Base-by-base conservation (phyloP, 2,329 filamentous ascomycete species). In the Diaporthe vaccinii region DNA sequence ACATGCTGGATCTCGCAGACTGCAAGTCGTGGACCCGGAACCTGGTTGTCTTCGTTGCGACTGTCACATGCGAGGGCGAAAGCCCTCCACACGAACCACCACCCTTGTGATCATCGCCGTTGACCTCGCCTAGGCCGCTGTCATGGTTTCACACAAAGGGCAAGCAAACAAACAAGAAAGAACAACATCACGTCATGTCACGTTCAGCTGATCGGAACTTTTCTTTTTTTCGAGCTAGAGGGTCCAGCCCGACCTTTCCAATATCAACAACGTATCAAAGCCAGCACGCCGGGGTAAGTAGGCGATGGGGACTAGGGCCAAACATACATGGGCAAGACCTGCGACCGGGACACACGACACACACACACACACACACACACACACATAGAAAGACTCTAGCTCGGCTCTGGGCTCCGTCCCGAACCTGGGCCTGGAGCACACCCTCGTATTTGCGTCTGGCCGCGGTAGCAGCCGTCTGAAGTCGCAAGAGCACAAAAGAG, bases 371-470 rank as follows among this genome's bases (percentile, higher is more conserved):
- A 10, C 53, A 31, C 53, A 57, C 25, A 34, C 17, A 4, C 25
- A n/a, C 31, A 58, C 34, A 34, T 34, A 9, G 7, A 3, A 39
- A 22, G 34, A 58, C 49, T 25, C 20, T n/a, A 17, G 46, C 20
- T 22, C 22, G 22, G 28, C 46, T 41, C 39, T 41, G 62, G 70
- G 31, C 28, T 25, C 25, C 36, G 4, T 51, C 22, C 49, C n/a
- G 58, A 22, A 9, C 22, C 36, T 28, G 55, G 44, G 34, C 46
- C 58, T 67, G 51, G 41, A 36, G 39, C 39, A 57, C n/a, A 31
- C 62, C 34, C 70, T 74, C 71, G 61, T 73, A 75, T 72, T 55
- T 75, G 61, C 73, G 49, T 51, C 46, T 65, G 46, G 59, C 46
- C 46, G 69, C 69, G 69, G 61, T 61, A 59, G 59, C 36, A 58